phyloP scores from a whole-genome alignment of 2,329 filamentous ascomycete genomes.

The Venturia carpophila region DNA sequence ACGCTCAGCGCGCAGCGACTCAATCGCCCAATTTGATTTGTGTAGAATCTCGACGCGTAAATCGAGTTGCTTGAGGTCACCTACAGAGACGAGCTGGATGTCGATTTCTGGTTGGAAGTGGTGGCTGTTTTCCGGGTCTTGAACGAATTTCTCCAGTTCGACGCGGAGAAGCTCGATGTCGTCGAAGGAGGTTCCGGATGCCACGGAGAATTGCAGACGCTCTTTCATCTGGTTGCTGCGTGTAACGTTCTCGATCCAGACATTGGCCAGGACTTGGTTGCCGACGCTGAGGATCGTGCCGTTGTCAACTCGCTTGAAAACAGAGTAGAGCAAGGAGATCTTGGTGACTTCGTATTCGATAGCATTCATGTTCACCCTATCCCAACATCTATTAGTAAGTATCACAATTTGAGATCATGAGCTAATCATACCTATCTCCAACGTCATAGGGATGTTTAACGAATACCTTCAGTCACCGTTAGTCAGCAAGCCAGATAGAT shows the following conservation, averaged over 20 bases:
- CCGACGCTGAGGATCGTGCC: slow-evolving; percentile 28
- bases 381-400: not conserved
- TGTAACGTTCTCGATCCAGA: slow-evolving; percentile 33
- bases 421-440: slow-evolving; percentile 23
- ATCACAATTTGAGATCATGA: not conserved
- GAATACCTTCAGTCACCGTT: slow-evolving; percentile 20
- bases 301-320: slow-evolving; percentile 27
- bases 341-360: slow-evolving; percentile 26
- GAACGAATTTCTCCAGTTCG: not conserved
- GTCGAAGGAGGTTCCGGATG: not conserved
- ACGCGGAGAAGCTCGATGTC: slow-evolving; percentile 1
- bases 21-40: not conserved
- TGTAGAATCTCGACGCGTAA: not conserved
- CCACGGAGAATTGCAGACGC: slow-evolving; percentile 25
- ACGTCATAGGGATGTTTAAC: slow-evolving; percentile 28
- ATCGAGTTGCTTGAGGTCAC: not conserved
- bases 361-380: slow-evolving; percentile 25
- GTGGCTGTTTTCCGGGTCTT: not conserved
- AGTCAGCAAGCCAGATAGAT: not conserved
- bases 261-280: slow-evolving; percentile 29
- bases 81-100: not conserved
- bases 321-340: slow-evolving; percentile 29
- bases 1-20: not conserved
- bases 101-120: not conserved
- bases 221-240: slow-evolving; percentile 31